Base-by-base conservation (phyloP, 352 stramenopile genomes). In the Blastocystis sp. region DNA sequence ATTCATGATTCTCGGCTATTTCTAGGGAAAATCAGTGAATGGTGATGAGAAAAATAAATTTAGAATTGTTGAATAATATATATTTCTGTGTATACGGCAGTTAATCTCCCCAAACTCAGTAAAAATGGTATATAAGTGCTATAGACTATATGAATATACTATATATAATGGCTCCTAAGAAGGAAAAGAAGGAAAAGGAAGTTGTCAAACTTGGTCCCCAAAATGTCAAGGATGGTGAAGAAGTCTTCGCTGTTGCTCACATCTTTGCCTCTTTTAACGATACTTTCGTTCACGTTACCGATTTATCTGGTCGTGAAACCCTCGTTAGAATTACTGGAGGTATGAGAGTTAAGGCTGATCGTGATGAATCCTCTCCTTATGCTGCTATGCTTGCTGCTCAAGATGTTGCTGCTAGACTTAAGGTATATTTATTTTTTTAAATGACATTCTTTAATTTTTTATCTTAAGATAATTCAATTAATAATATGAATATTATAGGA, bases 331-430 rank as follows among this genome's bases (percentile, higher is more conserved):
- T 99, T 43, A 99, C 91, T 5, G 91, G 91, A 69, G 91, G 91
- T 64, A 99, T 99, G 91, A 99, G 98, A 78, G 91, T 99, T 49
- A 97, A 97, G 83, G 90, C 90, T 49, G 91, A 99, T 76, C 85
- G 90, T 74, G 91, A 99, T 71, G 91, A 99, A 77, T 88, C 88
- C 65, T 95, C 85, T 58, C 91, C 91, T 13, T 99, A 99, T 77
- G 91, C 91, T 66, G 90, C 91, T 46, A 97, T 97, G 91, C 84
- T 99, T 84, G 91, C 91, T 74, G 91, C 91, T 11, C 88, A 96
- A 77, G 91, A 99, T 71, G 89, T 95, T 41, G 90, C 88, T 34
- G 88, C 80, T 39, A 83, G 85, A 67, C 88, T 78, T 73, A 94
- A 93, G 67, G 70, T n/a, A n/a, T n/a, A n/a, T n/a, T n/a, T n/a